These are phyloP conservation scores for Leishmania turanica DNA, from an alignment of 208 protist genomes.

Conservation along the genomic window DNA sequence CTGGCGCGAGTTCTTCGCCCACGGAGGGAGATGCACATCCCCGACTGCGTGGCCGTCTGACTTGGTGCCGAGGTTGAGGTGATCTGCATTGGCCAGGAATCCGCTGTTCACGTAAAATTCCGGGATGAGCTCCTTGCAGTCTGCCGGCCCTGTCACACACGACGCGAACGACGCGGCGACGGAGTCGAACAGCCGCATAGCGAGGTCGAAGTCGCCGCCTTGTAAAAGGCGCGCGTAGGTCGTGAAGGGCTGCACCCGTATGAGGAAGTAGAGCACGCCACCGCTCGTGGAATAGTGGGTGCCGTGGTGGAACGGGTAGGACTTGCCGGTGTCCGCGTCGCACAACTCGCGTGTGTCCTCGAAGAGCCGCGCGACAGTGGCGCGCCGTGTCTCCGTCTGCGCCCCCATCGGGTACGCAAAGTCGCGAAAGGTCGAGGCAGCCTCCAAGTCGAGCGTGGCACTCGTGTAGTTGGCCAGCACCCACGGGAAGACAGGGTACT, in stretches of 20 bases:
- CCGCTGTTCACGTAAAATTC: conserved; percentile 95
- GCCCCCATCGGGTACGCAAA: conserved; percentile 97
- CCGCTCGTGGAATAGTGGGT: conserved; percentile 98
- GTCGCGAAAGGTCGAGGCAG: conserved; percentile 87
- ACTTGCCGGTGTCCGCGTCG: conserved; percentile 36
- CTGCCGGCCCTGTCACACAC: conserved; percentile 80
- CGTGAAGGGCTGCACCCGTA: conserved; percentile 98
- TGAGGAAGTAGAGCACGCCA: conserved; percentile 96
- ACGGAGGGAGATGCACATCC: conserved; percentile 95
- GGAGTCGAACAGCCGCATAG: conserved; percentile 95
- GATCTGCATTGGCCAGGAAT: conserved; percentile 94
- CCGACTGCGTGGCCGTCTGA: conserved; percentile 86
- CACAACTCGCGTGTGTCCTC: conserved; percentile 45
- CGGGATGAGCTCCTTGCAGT: conserved; percentile 96
- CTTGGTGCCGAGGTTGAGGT: conserved; percentile 84
- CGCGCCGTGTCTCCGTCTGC: conserved; percentile 77
- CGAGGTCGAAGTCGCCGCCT: conserved; percentile 92
- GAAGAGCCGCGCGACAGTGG: conserved; percentile 82
- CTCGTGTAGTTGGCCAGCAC: conserved; percentile 91
- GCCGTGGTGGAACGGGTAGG: conserved; percentile 96
- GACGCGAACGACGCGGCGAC: conserved; percentile 80
- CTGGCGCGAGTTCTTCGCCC: conserved; percentile 91
- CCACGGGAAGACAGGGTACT: conserved; percentile 97
- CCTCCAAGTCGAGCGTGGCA: conserved; percentile 71
- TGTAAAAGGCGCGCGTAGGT: conserved; percentile 86